Percentiles rank a stretch among this genome's conserved stretches.
These are phyloP conservation scores for Neolentinus lepideus DNA, from an alignment of 1,284 basidiomycete genomes.

Conservation along the genomic window DNA sequence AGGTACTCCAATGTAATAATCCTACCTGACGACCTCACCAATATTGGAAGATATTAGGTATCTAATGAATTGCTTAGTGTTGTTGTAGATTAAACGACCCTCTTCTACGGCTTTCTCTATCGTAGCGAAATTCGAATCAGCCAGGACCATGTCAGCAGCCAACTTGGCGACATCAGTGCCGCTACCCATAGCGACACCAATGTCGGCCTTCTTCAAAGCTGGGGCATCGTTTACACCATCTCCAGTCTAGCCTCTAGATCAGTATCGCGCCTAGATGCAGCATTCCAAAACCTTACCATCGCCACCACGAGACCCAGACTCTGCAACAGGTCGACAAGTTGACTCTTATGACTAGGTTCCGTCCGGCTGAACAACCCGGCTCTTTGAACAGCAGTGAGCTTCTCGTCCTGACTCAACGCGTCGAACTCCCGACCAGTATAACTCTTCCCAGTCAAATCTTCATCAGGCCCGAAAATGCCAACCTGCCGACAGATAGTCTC, in stretches of 20 bases:
- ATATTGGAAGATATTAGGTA: conserved; percentile 95
- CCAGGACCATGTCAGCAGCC: conserved; percentile 94
- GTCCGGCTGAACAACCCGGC: conserved; percentile 91
- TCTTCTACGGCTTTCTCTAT: conserved; percentile 96
- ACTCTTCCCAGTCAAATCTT: conserved; percentile 86
- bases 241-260: conserved; percentile 51
- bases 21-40: conserved; percentile 77
- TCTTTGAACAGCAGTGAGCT: conserved; percentile 77
- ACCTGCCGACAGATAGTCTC: conserved; percentile 96
- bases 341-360: conserved; percentile 92
- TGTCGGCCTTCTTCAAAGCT: conserved; percentile 94
- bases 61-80: conserved; percentile 97
- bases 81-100: conserved; percentile 96
- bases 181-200: conserved; percentile 98
- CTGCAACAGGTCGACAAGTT: conserved; percentile 95
- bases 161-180: conserved; percentile 98
- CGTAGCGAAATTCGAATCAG: conserved; percentile 86
- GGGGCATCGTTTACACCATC: conserved; percentile 98
- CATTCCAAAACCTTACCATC: conserved; percentile 57
- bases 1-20: too few species aligned
- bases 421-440: conserved; percentile 95
- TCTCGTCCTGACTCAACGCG: conserved; percentile 71
- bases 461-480: conserved; percentile 82
- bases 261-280: neutral
- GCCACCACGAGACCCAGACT: conserved; percentile 92